Conservation (phyloP, 371 early-diverging fungal genomes). For the Mortierella sp. region DNA sequence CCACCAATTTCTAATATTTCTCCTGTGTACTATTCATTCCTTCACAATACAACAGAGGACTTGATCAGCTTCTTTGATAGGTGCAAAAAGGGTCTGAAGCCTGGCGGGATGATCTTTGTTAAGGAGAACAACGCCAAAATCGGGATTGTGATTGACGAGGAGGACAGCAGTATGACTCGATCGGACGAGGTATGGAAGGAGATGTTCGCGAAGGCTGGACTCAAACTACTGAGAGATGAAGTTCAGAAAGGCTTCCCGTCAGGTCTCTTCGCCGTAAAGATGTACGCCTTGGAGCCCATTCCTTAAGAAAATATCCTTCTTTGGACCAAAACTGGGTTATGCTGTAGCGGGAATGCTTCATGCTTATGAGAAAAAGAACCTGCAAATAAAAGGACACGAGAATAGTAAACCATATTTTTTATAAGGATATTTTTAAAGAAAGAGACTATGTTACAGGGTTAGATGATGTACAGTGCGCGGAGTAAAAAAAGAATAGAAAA, state of each 20-base stretch:
- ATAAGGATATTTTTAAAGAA: not conserved
- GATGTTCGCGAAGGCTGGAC: conserved; percentile 80
- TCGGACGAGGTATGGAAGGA: conserved; percentile 77
- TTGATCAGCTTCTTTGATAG: conserved; percentile 86
- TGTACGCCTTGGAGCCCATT: conserved; percentile 74
- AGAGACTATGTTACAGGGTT: not conserved
- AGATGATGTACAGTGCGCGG: not conserved
- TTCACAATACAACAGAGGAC: conserved; percentile 71
- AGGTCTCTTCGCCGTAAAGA: conserved; percentile 86
- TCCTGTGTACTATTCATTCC: not conserved
- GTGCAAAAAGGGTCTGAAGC: conserved; percentile 82
- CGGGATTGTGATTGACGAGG: conserved; percentile 82
- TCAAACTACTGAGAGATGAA: conserved; percentile 79
- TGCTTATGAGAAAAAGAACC: not conserved
- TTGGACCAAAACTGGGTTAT: no score
- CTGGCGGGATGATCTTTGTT: conserved; percentile 86
- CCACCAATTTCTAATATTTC: not conserved
- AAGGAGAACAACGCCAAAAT: conserved; percentile 89
- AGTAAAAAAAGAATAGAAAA: not conserved
- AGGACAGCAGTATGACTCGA: conserved; percentile 92
- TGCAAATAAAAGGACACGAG: not conserved
- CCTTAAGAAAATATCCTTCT: not conserved
- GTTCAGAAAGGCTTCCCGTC: conserved; percentile 87
- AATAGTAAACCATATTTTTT: not conserved
- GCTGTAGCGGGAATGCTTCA: no score